These are phyloP conservation scores for Venturia nashicola DNA, from an alignment of 2,329 filamentous ascomycete genomes.

Conservation along the genomic window DNA sequence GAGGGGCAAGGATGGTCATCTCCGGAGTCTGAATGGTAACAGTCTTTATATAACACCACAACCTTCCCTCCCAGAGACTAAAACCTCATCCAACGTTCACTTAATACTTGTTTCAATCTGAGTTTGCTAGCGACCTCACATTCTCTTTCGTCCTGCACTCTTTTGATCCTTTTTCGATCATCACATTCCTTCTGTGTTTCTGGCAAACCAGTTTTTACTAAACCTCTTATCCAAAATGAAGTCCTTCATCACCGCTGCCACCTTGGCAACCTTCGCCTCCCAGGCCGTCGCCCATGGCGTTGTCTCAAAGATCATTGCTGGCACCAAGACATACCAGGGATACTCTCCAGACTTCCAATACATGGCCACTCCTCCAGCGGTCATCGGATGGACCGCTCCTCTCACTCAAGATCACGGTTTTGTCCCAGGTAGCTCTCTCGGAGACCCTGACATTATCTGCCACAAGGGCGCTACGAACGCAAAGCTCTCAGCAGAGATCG, in stretches of 20 bases:
- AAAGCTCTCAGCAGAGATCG: constrained; percentile 43
- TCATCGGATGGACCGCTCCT: constrained; percentile 9
- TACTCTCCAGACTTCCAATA: constrained; percentile 10
- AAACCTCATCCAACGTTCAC: background rate
- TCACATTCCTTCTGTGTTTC: constrained; percentile 1
- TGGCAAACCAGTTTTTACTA: background rate
- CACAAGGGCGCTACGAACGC: constrained; percentile 44
- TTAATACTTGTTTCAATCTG: background rate
- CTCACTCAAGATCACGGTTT: constrained; percentile 8
- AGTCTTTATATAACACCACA: background rate
- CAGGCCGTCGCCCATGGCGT: constrained; percentile 8
- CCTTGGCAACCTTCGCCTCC: constrained; percentile 4
- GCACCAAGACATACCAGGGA: constrained; percentile 10
- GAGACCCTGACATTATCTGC: constrained; percentile 42
- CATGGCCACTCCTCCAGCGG: constrained; percentile 9
- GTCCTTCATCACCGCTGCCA: constrained; percentile 2
- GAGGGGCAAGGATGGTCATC: background rate
- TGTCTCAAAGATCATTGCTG: constrained; percentile 9
- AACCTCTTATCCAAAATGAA: background rate
- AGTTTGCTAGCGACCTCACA: background rate
- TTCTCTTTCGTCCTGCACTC: background rate
- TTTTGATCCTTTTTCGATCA: constrained; percentile 1
- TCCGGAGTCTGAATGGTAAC: background rate
- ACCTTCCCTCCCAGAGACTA: background rate
- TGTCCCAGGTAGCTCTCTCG: background rate